These are phyloP conservation scores for Candida tibetensis DNA, from an alignment of 805 yeast species.

Conservation along the genomic window DNA sequence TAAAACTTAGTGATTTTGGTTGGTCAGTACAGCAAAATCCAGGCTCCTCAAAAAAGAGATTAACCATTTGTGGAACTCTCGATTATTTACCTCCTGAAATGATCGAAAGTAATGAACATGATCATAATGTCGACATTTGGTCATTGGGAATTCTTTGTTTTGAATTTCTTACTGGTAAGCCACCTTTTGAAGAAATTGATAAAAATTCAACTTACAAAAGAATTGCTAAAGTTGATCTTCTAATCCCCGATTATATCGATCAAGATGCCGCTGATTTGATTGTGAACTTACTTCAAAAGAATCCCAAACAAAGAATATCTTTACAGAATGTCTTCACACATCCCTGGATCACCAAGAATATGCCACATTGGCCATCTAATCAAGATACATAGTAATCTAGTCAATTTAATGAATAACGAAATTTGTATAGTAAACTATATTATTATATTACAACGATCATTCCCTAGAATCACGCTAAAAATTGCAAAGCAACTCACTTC, in stretches of 20 bases:
- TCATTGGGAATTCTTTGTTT: slow-evolving; percentile 84
- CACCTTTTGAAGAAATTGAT: slow-evolving; percentile 87
- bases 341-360: slow-evolving; percentile 78
- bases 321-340: slow-evolving; percentile 65
- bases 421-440: neutral
- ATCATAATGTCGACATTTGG: slow-evolving; percentile 83
- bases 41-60: slow-evolving; percentile 40
- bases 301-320: slow-evolving; percentile 63
- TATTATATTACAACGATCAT: neutral
- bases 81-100: slow-evolving; percentile 96
- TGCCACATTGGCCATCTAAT: slow-evolving; percentile 54
- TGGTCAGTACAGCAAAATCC: slow-evolving; percentile 72
- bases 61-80: slow-evolving; percentile 91
- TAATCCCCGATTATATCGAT: slow-evolving; percentile 68
- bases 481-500: no score
- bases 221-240: slow-evolving; percentile 73
- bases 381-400: neutral
- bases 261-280: slow-evolving; percentile 78
- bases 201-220: slow-evolving; percentile 76
- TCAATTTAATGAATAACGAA: neutral
- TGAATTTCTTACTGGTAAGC: slow-evolving; percentile 82
- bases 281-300: slow-evolving; percentile 56
- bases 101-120: slow-evolving; percentile 81
- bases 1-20: slow-evolving; percentile 92
- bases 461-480: no score